Evolutionary conservation across 2,329 filamentous ascomycete genomes (phyloP), one percentile per base, ranked within the genome.

Genomic region (Juglanconis sp.): DNA sequence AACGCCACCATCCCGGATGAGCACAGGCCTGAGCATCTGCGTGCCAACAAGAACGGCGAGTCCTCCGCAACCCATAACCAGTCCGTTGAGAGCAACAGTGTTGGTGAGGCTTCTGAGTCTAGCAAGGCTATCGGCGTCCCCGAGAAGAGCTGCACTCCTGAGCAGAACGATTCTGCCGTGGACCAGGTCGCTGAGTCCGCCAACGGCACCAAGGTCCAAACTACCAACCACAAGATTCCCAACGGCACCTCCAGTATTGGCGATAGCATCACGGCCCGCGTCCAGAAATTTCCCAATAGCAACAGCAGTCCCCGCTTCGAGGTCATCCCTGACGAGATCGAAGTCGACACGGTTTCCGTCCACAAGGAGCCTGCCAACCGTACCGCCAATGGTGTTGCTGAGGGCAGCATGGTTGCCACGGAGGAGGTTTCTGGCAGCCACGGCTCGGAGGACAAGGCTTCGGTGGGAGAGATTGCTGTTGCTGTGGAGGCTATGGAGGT

Each of bases 1-100:
- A 74, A 69, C n/a, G 53, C 55, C 9, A 59, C 38, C 15, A 61
- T 63, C 11, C 61, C 61, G 1, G 54, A 63, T 9, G 58, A 61
- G 8, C 34, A 55, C 51, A 61, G 51, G 31, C 61, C 58, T 10
- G 61, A 53, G 31, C 38, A 47, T 4, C 55, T 61, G 5, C 61
- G 61, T 7, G 4, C 50, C n/a, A 35, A 36, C 30, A n/a, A 50
- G 15, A n/a, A 17, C 10, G 30, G 55, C 11, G 11, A n/a, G 8
- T 35, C 48, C 13, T 24, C 47, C 7, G n/a, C 31, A 30, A 30
- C 55, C 11, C 9, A 17, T 17, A 30, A 8, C 24, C 38, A 54
- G 13, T 24, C 10, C 8, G 11, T 30, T 30, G 13, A 17, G 32
- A 36, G 31, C 0, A 7, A 31, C 8, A 56, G 34, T 42, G 38